Evolutionary conservation across 1,284 basidiomycete genomes (phyloP).

Genomic region (Cryptococcus hybrid): DNA sequence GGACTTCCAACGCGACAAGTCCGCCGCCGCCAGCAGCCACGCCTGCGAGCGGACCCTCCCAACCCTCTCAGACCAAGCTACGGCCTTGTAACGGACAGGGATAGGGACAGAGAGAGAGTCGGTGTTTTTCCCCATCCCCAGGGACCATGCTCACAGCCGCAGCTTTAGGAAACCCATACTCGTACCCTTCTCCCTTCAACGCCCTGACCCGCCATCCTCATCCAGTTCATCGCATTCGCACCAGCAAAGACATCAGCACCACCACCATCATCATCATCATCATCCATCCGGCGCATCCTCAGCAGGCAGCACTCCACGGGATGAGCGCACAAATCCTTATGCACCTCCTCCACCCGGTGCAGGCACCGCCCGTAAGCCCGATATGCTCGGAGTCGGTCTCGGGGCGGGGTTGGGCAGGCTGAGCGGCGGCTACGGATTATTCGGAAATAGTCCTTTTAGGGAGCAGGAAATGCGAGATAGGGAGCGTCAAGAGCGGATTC

Average conservation of each 20-base stretch:
- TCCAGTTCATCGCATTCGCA: too few relatives aligned
- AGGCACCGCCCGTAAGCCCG: constrained; percentile 1
- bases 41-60: too few relatives aligned
- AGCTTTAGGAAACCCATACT: too few relatives aligned
- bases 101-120: too few relatives aligned
- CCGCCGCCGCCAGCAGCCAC: too few relatives aligned
- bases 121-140: too few relatives aligned
- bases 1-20: too few relatives aligned
- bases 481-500: constrained; percentile 9
- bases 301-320: constrained; percentile 4
- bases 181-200: too few relatives aligned
- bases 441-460: constrained; percentile 7
- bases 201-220: too few relatives aligned
- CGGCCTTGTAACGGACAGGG: too few relatives aligned
- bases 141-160: too few relatives aligned
- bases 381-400: constrained; percentile 3
- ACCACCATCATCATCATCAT: background rate
- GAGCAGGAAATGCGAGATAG: constrained; percentile 15
- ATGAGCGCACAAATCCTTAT: constrained; percentile 14
- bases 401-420: constrained; percentile 7
- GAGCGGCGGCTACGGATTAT: constrained; percentile 14
- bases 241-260: background rate
- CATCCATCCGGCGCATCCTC: constrained; percentile 1
- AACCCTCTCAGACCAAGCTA: too few relatives aligned
- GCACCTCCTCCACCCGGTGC: background rate